Evolutionary conservation across 441 rosid species (phyloP).

Genomic region (Populus trichocarpa): DNA sequence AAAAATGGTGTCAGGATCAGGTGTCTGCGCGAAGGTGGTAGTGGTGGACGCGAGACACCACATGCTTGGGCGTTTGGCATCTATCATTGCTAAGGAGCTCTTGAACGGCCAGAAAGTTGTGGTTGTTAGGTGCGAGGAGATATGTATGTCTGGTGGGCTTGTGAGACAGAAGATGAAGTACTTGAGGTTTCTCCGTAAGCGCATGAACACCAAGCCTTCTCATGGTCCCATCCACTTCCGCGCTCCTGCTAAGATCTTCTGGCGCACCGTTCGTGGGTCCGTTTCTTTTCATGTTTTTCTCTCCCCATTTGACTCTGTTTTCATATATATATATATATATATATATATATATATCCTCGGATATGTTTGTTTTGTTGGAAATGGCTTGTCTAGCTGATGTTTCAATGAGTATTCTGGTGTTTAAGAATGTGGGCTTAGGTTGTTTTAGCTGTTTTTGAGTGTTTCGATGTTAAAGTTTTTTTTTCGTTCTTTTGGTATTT

Average conservation of each 20-base stretch:
- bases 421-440: neutral
- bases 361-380: neutral
- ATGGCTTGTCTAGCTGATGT: neutral
- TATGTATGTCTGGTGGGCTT: constrained; percentile 80
- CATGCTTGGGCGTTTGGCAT: constrained; percentile 71
- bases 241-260: constrained; percentile 84
- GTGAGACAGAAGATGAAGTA: constrained; percentile 94
- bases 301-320: neutral
- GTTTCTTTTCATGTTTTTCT: neutral
- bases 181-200: constrained; percentile 80
- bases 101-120: constrained; percentile 82
- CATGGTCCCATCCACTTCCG: constrained; percentile 95
- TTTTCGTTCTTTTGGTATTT: neutral
- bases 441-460: neutral
- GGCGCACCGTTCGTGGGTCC: constrained; percentile 90
- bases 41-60: constrained; percentile 84
- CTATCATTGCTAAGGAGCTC: constrained; percentile 72
- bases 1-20: constrained; percentile 82
- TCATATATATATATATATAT: neutral
- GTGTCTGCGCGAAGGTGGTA: constrained; percentile 62
- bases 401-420: neutral
- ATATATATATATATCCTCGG: too few species aligned
- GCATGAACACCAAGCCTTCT: constrained; percentile 96
- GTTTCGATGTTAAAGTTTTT: neutral
- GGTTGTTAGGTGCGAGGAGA: constrained; percentile 81